Percentiles rank a stretch among this genome's conserved stretches.
Evolutionary conservation across 805 yeast genomes (phyloP).

Genomic region (Zygotorulaspora danielsina): DNA sequence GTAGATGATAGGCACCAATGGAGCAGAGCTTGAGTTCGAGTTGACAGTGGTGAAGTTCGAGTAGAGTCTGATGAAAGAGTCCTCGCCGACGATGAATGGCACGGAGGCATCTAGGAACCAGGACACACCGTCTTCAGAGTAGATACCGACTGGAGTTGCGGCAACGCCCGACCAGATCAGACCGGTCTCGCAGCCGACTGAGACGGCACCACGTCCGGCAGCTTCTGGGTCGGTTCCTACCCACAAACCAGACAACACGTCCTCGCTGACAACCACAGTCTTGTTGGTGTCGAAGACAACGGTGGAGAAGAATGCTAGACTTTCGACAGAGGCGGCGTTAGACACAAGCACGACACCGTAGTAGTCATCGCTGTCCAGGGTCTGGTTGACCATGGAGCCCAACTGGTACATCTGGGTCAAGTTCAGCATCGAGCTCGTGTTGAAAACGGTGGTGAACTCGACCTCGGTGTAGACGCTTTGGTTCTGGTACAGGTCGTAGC

Average conservation of each 20-base stretch:
- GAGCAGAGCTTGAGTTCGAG: slow-evolving; percentile 4
- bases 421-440: slow-evolving; percentile 24
- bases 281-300: slow-evolving; percentile 23
- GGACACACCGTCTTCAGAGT: slow-evolving; percentile 16
- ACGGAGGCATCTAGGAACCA: slow-evolving; percentile 29
- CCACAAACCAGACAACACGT: slow-evolving; percentile 16
- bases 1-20: slow-evolving; percentile 29
- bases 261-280: slow-evolving; percentile 24
- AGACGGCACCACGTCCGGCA: slow-evolving; percentile 26
- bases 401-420: slow-evolving; percentile 24
- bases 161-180: slow-evolving; percentile 30
- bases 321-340: slow-evolving; percentile 23
- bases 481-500: slow-evolving; percentile 16
- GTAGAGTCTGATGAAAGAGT: slow-evolving; percentile 23
- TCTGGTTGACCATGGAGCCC: slow-evolving; percentile 15
- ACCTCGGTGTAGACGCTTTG: slow-evolving; percentile 10
- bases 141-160: slow-evolving; percentile 30
- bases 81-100: slow-evolving; percentile 18
- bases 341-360: slow-evolving; percentile 29
- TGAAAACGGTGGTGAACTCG: slow-evolving; percentile 15
- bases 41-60: slow-evolving; percentile 23
- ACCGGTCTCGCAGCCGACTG: slow-evolving; percentile 21
- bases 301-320: slow-evolving; percentile 27
- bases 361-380: slow-evolving; percentile 12
- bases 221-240: slow-evolving; percentile 21